Evolutionary conservation across 2,329 filamentous ascomycete genomes (phyloP).

Genomic region (Pseudogymnoascus sp.): DNA sequence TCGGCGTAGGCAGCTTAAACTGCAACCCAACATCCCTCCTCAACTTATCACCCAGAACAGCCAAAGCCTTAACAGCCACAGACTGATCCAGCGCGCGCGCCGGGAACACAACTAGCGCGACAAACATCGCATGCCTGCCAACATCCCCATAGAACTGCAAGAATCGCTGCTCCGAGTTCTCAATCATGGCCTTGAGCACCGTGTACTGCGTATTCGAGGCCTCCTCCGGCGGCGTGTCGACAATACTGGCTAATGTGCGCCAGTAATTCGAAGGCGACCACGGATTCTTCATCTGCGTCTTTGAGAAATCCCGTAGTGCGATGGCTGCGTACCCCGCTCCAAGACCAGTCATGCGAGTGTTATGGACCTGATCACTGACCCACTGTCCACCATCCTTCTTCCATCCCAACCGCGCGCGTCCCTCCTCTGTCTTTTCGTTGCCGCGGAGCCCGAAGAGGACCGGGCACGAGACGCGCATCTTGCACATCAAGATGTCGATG

Average conservation of each 20-base stretch:
- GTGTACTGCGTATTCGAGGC: conserved; percentile 68
- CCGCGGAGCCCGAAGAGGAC: conserved; percentile 79
- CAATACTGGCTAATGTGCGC: conserved; percentile 65
- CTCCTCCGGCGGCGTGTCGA: conserved; percentile 63
- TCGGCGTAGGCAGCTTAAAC: background rate
- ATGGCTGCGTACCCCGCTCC: conserved; percentile 79
- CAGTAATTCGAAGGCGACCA: conserved; percentile 79
- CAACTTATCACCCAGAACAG: conserved; percentile 48
- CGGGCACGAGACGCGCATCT: conserved; percentile 73
- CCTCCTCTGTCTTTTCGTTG: conserved; percentile 63
- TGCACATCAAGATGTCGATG: conserved; percentile 80
- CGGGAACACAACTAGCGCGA: conserved; percentile 70
- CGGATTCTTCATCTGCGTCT: conserved; percentile 58
- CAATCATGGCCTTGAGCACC: conserved; percentile 64
- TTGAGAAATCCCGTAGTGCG: conserved; percentile 73
- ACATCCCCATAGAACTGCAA: conserved; percentile 73
- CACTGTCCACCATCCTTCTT: conserved; percentile 50
- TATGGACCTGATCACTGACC: conserved; percentile 64
- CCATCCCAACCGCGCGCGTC: conserved; percentile 68
- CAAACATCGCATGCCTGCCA: conserved; percentile 61
- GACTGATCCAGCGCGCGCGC: conserved; percentile 40
- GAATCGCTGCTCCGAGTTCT: conserved; percentile 67
- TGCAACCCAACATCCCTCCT: conserved; percentile 43
- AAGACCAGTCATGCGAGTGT: conserved; percentile 75
- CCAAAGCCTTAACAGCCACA: conserved; percentile 44